Base-by-base conservation (phyloP, 2,329 filamentous ascomycete genomes). In the Aspergillus tubingensis region DNA sequence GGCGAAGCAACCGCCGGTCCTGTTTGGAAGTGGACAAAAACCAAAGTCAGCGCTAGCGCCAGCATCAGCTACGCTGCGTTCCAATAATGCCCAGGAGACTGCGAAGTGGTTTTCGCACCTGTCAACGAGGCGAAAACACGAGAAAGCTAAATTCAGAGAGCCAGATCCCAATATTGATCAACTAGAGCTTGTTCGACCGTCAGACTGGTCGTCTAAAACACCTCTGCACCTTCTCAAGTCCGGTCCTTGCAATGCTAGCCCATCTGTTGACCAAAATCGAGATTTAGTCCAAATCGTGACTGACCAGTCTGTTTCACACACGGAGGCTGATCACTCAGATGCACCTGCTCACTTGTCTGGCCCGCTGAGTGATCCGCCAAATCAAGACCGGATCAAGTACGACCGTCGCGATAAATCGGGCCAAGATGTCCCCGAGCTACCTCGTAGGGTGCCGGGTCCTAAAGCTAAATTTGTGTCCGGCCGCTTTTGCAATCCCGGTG, bases 101-200 rank as follows among this genome's bases (percentile, higher is more conserved):
- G 25, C 54, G 52, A 57, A 59, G 27, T 39, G 51, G 32, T 72
- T 68, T 41, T 32, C 53, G 13, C 70, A 66, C 43, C 47, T 74
- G 5, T 74, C 69, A 8, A 69, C 67, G 3, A 67, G 66, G 32
- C 59, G 70, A 54, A 72, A 64, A 57, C 67, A 70, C 49, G 65
- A 75, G 49, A 77, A 77, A 57, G 65, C 69, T n/a, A 65, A 70
- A 47, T 62, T 61, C 7, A 60, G 67, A 36, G 77, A 79, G 32
- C 70, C 68, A 43, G 64, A 67, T n/a, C 77, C 78, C 15, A 68
- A 78, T 62, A 68, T 73, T 21, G 70, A 62, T 17, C 66, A 75
- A 44, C 51, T 80, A 15, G 66, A 79, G 15, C 63, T 80, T n/a
- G 62, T 68, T 61, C 71, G 64, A 8, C 76, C 76, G 8, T 70